Evolutionary conservation across 306 rosid species (phyloP).

Genomic region (Prinsepia uniflora): DNA sequence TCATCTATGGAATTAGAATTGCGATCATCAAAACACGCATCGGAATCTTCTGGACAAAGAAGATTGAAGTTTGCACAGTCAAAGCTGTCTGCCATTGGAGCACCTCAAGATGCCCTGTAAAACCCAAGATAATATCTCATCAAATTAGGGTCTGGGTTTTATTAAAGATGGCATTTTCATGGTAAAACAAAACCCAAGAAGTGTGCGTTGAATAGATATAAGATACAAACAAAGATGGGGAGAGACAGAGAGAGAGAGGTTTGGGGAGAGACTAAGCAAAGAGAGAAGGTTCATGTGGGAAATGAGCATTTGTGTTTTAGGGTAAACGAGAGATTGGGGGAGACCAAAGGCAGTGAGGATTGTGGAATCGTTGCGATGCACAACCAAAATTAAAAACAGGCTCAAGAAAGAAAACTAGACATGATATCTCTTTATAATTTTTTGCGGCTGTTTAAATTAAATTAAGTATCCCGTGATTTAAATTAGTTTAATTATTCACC

Average conservation of each 20-base stretch:
- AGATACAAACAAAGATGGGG: constrained; percentile 15
- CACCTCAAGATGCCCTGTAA: constrained; percentile 22
- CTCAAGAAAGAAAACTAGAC: background rate
- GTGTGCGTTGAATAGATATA: constrained; percentile 1
- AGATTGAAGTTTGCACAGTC: constrained; percentile 42
- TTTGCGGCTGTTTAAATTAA: too few species aligned
- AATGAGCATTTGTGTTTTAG: constrained; percentile 40
- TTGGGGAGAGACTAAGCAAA: constrained; percentile 18
- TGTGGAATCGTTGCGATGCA: constrained; percentile 7
- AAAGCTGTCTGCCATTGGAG: constrained; percentile 49
- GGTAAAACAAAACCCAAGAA: constrained; percentile 28
- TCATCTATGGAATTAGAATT: constrained; percentile 37
- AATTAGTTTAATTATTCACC: too few species aligned
- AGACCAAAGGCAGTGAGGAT: constrained; percentile 17
- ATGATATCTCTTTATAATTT: background rate
- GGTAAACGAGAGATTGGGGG: constrained; percentile 33
- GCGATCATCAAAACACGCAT: constrained; percentile 41
- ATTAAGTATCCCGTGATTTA: too few species aligned
- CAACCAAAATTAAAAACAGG: background rate
- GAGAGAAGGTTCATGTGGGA: constrained; percentile 45
- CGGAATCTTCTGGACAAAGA: constrained; percentile 41
- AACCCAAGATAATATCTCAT: constrained; percentile 38
- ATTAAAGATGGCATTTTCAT: constrained; percentile 28
- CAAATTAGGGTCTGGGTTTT: constrained; percentile 31
- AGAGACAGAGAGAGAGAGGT: constrained; percentile 6